A percentile compares a stretch with the other conserved stretches of the same genome.
These are phyloP conservation scores for Oldenlandia corymbosa DNA, from an alignment of 257 asterid species.

Conservation along the genomic window DNA sequence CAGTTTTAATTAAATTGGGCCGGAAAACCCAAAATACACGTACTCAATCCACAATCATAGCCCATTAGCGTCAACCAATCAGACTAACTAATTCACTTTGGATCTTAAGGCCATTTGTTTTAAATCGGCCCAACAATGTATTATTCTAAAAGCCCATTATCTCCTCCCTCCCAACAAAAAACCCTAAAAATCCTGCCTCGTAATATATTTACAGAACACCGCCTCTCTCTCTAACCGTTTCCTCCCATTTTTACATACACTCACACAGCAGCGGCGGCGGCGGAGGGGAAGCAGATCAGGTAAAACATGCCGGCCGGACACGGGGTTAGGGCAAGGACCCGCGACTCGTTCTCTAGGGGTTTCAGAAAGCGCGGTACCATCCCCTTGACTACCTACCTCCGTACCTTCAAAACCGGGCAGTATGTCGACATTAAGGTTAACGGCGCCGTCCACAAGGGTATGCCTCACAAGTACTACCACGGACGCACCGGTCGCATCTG, in stretches of 20 bases:
- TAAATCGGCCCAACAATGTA: too few species aligned
- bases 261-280: background rate
- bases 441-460: conserved; percentile 45
- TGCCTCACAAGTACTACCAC: conserved; percentile 42
- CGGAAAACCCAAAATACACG: too few species aligned
- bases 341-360: conserved; percentile 30
- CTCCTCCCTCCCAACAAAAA: too few species aligned
- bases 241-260: background rate
- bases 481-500: conserved; percentile 49
- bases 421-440: conserved; percentile 46
- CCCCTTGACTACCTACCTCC: conserved; percentile 27
- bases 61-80: too few species aligned
- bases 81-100: too few species aligned
- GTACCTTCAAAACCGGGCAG: conserved; percentile 28
- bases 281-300: background rate
- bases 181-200: too few species aligned
- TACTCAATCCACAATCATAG: too few species aligned
- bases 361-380: conserved; percentile 39
- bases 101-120: too few species aligned
- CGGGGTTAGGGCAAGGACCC: conserved; percentile 34
- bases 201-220: too few species aligned
- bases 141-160: too few species aligned
- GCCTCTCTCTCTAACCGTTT: background rate
- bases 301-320: conserved; percentile 60
- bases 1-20: too few species aligned